Base-by-base conservation (phyloP, 352 stramenopile genomes). In the Phytophthora pseudosyringae region DNA sequence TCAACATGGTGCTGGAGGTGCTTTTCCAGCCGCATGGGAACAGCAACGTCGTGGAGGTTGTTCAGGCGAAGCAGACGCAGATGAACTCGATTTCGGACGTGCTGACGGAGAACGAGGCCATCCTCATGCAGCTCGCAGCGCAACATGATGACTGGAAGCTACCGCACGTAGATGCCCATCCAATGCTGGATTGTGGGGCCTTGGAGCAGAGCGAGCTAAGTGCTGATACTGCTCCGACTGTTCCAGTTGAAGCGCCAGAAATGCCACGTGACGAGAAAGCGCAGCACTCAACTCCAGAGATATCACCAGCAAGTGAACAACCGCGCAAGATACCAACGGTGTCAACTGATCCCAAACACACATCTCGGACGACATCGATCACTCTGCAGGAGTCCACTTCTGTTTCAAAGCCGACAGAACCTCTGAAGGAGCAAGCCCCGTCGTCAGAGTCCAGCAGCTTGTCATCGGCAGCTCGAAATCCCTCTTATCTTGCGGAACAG, bases 1-100 rank as follows among this genome's bases (percentile, higher is more conserved):
- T 90, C 21, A 86, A 90, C 53, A 57, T 79, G 47, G 80, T 86
- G 53, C 71, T 90, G 41, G 78, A 84, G 44, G 69, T 89, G 28
- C 67, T 90, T 12, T 89, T 90, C 52, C 74, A 81, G 33, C 71
- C 80, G 1, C 71, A 81, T 13, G 55, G 29, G 4, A 45, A 54
- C 4, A 71, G 53, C 15, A 67, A 81, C 25, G 66, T 68, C 0
- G 61, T 84, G 25, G 44, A 59, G 6, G 41, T 55, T 1, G 56
- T 78, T 3, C 78, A 83, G 31, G 45, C 35, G 4, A 74, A 72
- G 9, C 80, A 90, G 55, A 57, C 72, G 35, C 57, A 73, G 6
- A 38, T 89, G 41, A 38, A 67, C 28, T 76, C 67, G 12, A 80
- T 90, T 18, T 84, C 69, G 21, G 78, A 85, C 47, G 78, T 89